phyloP scores from a whole-genome alignment of 1,284 basidiomycete species.

The Heterobasidion annosum region DNA sequence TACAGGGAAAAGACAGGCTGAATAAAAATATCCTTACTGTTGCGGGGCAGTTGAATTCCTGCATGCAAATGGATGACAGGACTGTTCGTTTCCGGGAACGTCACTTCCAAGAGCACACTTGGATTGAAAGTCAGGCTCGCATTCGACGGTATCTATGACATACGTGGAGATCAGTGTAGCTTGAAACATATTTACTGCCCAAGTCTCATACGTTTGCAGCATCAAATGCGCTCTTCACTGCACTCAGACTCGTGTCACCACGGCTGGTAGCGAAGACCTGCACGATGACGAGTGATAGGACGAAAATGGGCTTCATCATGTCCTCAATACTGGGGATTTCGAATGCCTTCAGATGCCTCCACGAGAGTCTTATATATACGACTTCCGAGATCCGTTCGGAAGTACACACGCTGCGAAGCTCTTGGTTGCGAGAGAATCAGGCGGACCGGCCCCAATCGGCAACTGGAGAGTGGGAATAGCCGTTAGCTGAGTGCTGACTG shows the following conservation, averaged over 20 bases:
- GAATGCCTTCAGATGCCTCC: too few species aligned
- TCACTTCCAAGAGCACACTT: constrained; percentile 12
- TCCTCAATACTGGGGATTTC: background rate
- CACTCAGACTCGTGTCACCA: background rate
- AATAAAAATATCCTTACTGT: constrained; percentile 5
- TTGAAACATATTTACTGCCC: background rate
- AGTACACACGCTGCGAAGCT: too few species aligned
- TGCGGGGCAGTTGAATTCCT: background rate
- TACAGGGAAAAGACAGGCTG: constrained; percentile 9
- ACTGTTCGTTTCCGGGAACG: constrained; percentile 11
- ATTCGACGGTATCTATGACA: constrained; percentile 10
- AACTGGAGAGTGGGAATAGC: too few species aligned
- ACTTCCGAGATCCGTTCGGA: too few species aligned
- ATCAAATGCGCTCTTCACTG: background rate
- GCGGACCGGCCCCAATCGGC: too few species aligned
- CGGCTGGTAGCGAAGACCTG: background rate
- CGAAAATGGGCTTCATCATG: background rate
- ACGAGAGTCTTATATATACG: too few species aligned
- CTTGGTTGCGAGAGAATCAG: too few species aligned
- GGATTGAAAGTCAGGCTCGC: constrained; percentile 12
- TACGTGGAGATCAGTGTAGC: background rate
- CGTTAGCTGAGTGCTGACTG: too few species aligned
- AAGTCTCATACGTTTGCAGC: background rate
- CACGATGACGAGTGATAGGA: background rate
- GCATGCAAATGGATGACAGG: background rate